Evolutionary conservation across 495 filamentous ascomycete species (phyloP), one percentile per base, ranked within the genome.

Genomic region (Pseudomonodictys pantanalensis): DNA sequence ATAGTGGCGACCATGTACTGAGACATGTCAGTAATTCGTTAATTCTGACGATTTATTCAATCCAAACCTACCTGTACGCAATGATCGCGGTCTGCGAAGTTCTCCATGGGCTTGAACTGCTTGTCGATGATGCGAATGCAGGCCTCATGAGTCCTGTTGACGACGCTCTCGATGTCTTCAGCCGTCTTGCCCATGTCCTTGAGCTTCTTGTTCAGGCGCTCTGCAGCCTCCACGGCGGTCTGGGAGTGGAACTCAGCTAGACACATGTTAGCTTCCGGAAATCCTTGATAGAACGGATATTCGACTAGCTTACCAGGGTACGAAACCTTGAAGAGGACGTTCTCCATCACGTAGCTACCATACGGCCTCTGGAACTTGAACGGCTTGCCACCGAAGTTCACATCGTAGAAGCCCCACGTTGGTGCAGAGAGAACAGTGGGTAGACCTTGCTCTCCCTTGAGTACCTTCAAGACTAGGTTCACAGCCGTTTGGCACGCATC

Each of bases 91-190:
- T 98, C 93, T 61, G 93, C 93, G 70, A 96, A 98, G 81, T 98
- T 98, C 79, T 97, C 91, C 88, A 98, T 92, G 58, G 91, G 86
- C 81, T 97, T 97, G 81, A 95, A 93, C 76, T 97, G 95, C 82
- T 98, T 98, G 82, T 98, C 93, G 70, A 98, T 98, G 76, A 98
- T 98, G 52, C 93, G 90, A 68, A 97, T 83, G 75, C 95, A 97
- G 30, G 93, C 93, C 76, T 98, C 93, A 77, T 98, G 93, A 1
- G 93, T 98, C 64, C 93, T 86, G 82, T 92, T 96, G 60, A 86
- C 89, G 69, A 98, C 83, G 46, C 80, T 83, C 76, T 95, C 90
- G 77, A 98, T 97, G 69, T 98, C 95, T 70, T 87, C 87, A 28
- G 91, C 91, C 53, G 86, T 89, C 81, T 97, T 97, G 73, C 91